Evolutionary conservation across 2,329 filamentous ascomycete species (phyloP).

Genomic region (Colletotrichum liaoningense): DNA sequence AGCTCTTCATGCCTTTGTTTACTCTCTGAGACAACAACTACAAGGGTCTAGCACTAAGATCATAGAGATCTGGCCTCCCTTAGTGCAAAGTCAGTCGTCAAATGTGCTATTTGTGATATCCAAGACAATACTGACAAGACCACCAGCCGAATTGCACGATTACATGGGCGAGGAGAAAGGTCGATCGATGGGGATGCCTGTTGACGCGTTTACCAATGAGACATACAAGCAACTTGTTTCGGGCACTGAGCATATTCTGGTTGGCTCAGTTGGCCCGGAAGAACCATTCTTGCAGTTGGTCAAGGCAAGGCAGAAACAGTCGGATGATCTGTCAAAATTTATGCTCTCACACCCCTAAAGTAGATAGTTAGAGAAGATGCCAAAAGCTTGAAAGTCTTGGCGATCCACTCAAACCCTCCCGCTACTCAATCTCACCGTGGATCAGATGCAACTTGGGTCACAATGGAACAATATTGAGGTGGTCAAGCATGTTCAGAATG

Average conservation of each 20-base stretch:
- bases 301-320: neutral
- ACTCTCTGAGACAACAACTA: slow-evolving; percentile 49
- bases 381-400: neutral
- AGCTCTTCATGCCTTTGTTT: slow-evolving; percentile 53
- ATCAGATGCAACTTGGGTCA: no score
- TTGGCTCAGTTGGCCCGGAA: slow-evolving; percentile 25
- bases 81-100: slow-evolving; percentile 44
- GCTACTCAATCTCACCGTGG: no score
- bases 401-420: no score
- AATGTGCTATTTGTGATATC: neutral
- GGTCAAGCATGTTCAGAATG: no score
- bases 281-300: neutral
- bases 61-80: slow-evolving; percentile 51
- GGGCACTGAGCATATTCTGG: slow-evolving; percentile 46
- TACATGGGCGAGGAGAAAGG: slow-evolving; percentile 37
- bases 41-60: slow-evolving; percentile 45
- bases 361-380: neutral
- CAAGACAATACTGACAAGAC: slow-evolving; percentile 39
- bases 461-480: no score
- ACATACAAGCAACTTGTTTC: slow-evolving; percentile 46
- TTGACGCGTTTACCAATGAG: slow-evolving; percentile 48
- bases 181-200: slow-evolving; percentile 35
- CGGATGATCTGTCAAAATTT: neutral
- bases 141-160: slow-evolving; percentile 39
- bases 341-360: neutral